Base-by-base conservation (phyloP, 169 alveolate species). In the Theileria parva region DNA sequence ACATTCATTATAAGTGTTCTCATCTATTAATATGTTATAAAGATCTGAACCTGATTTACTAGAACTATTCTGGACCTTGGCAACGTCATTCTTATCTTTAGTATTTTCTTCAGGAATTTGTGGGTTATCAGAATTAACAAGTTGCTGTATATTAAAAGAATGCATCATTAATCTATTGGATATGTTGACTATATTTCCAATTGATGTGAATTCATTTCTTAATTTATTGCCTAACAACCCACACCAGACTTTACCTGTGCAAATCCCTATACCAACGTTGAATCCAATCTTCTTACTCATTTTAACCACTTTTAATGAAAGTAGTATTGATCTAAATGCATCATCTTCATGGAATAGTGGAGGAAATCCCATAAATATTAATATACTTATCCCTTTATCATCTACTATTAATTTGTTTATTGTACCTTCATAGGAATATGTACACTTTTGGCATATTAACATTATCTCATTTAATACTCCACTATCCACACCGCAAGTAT, bases 161-260 rank as follows among this genome's bases (percentile, higher is more conserved):
- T 44, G 12, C 53, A 44, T 44, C 73, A 89, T 89, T 50, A 93
- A 79, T 65, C 96, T 70, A 7, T 94, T 93, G 21, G 96, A 85
- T 2, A 92, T 77, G 59, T 93, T 93, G 7, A 93, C 95, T 5
- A 89, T 70, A 66, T 93, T 95, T 1, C 96, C 96, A 23, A 93
- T 74, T 7, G 94, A 92, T 13, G 96, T 93, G 60, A 91, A 93
- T 39, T 93, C 96, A 25, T 89, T 92, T 30, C 96, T 77, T 9
- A 92, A 87, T 55, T 87, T 87, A 68, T 92, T 91, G 4, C 96
- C 96, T 59, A 93, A 81, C 7, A 92, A 86, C 9, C 96, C 96
- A 85, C 94, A 91, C 96, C 96, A 93, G 15, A 92, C 95, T 34
- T 80, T 75, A 0, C 96, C 96, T 1, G 96, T 92, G 25, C 94